These are phyloP conservation scores for Castanospermum australe DNA, from an alignment of 306 rosid genomes.

Conservation along the genomic window DNA sequence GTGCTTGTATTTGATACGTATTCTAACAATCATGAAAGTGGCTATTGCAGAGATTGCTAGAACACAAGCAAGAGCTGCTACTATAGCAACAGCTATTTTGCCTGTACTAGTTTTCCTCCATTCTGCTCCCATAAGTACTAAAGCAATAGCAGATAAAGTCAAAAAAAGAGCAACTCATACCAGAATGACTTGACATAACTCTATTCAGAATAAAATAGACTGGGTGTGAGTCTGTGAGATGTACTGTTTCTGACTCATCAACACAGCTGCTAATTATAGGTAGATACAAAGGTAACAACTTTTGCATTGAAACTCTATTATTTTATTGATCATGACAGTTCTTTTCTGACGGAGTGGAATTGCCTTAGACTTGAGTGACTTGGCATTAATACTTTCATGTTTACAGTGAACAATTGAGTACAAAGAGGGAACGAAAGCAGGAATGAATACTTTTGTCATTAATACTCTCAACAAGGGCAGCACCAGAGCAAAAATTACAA, in stretches of 20 bases:
- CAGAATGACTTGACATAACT: not conserved
- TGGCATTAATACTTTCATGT: not conserved
- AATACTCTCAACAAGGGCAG: too few species aligned
- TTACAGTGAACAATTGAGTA: not conserved
- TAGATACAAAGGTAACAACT: not conserved
- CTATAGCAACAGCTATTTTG: constrained; percentile 32
- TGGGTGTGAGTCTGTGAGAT: not conserved
- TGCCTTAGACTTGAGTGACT: not conserved
- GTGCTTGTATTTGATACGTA: constrained; percentile 11
- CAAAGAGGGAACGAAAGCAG: not conserved
- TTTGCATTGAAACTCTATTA: not conserved
- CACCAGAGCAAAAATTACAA: not conserved
- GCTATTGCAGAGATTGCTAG: constrained; percentile 27
- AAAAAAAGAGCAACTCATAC: not conserved
- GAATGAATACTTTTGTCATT: too few species aligned
- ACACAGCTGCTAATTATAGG: not conserved
- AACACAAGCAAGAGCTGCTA: constrained; percentile 39
- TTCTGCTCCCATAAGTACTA: constrained; percentile 18
- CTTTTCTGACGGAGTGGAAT: not conserved
- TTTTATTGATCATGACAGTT: not conserved
- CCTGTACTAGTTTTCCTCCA: constrained; percentile 26
- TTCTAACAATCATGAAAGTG: constrained; percentile 30
- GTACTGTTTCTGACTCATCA: not conserved
- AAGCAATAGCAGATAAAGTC: not conserved
- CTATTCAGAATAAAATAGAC: not conserved